These are phyloP conservation scores for Plasmopara viticola DNA, from an alignment of 352 stramenopile genomes.

Conservation along the genomic window DNA sequence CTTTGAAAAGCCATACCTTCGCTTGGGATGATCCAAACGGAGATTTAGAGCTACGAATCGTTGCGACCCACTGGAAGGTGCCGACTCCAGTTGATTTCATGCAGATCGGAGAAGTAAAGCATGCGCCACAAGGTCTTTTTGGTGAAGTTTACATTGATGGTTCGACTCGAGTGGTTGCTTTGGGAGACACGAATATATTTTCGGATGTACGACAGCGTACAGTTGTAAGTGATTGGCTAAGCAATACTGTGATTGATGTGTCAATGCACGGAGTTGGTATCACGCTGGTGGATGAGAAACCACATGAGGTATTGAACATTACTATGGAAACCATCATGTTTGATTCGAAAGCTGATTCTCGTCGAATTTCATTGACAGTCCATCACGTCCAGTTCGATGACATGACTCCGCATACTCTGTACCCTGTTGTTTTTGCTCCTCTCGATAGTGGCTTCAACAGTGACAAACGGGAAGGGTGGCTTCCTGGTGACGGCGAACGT, in stretches of 20 bases:
- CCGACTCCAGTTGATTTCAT: slow-evolving; percentile 71
- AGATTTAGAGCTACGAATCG: slow-evolving; percentile 52
- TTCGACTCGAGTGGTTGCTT: slow-evolving; percentile 67
- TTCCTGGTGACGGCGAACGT: slow-evolving; percentile 63
- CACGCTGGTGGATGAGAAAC: slow-evolving; percentile 71
- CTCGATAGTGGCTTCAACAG: slow-evolving; percentile 85
- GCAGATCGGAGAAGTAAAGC: slow-evolving; percentile 56
- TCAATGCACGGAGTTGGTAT: slow-evolving; percentile 67
- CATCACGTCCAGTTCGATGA: slow-evolving; percentile 86
- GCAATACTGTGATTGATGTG: slow-evolving; percentile 66
- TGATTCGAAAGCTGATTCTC: slow-evolving; percentile 41
- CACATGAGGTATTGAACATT: slow-evolving; percentile 79
- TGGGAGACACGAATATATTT: slow-evolving; percentile 67
- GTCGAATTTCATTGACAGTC: slow-evolving; percentile 47
- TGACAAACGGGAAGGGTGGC: slow-evolving; percentile 80
- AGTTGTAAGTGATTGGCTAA: slow-evolving; percentile 68
- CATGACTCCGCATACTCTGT: slow-evolving; percentile 66
- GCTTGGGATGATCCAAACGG: slow-evolving; percentile 73
- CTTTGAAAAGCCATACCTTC: slow-evolving; percentile 70
- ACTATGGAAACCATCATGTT: slow-evolving; percentile 82
- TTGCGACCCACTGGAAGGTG: slow-evolving; percentile 55
- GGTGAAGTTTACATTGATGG: slow-evolving; percentile 85
- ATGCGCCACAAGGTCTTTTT: slow-evolving; percentile 46
- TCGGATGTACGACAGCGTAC: slow-evolving; percentile 46
- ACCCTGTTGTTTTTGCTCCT: slow-evolving; percentile 70